Evolutionary conservation across 768 basidiomycete species (phyloP).

Genomic region (Amanita inopinata): DNA sequence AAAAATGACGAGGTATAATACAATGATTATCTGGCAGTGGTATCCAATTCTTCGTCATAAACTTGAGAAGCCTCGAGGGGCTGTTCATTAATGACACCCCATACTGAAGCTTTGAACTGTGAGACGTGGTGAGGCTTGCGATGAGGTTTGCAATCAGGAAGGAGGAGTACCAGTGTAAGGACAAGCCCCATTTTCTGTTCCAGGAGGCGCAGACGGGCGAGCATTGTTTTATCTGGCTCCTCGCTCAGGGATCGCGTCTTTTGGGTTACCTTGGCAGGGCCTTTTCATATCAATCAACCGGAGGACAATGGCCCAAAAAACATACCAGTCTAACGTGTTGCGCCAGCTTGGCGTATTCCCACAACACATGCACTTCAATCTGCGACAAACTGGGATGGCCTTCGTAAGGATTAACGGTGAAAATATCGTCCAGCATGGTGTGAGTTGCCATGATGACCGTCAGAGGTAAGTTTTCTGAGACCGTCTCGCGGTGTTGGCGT

Average conservation of each 20-base stretch:
- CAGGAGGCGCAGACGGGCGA: slow-evolving; percentile 66
- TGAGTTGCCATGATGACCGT: slow-evolving; percentile 8
- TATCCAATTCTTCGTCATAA: slow-evolving; percentile 17
- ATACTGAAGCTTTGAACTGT: slow-evolving; percentile 94
- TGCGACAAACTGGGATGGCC: slow-evolving; percentile 55
- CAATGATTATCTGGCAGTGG: slow-evolving; percentile 19
- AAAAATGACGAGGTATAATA: slow-evolving; percentile 6
- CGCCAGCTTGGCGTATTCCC: slow-evolving; percentile 88
- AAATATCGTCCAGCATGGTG: slow-evolving; percentile 27
- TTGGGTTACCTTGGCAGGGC: slow-evolving; percentile 40
- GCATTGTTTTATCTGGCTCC: slow-evolving; percentile 67
- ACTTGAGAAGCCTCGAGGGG: slow-evolving; percentile 24
- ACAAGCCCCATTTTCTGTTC: slow-evolving; percentile 96
- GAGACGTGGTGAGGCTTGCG: too few species aligned
- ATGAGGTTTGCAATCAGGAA: too few species aligned
- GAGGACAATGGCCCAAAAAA: slow-evolving; percentile 8
- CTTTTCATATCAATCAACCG: neutral
- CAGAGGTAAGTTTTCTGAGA: too few species aligned
- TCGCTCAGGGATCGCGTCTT: slow-evolving; percentile 64
- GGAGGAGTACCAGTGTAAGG: slow-evolving; percentile 66
- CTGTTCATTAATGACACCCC: slow-evolving; percentile 86
- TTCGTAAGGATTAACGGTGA: slow-evolving; percentile 62
- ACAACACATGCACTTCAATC: slow-evolving; percentile 72
- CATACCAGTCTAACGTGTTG: slow-evolving; percentile 71
- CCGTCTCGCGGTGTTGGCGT: too few species aligned